A percentile compares a stretch with the other conserved stretches of the same genome.
These are phyloP conservation scores for Dioszegia crocea DNA, from an alignment of 768 basidiomycete species.

Conservation along the genomic window DNA sequence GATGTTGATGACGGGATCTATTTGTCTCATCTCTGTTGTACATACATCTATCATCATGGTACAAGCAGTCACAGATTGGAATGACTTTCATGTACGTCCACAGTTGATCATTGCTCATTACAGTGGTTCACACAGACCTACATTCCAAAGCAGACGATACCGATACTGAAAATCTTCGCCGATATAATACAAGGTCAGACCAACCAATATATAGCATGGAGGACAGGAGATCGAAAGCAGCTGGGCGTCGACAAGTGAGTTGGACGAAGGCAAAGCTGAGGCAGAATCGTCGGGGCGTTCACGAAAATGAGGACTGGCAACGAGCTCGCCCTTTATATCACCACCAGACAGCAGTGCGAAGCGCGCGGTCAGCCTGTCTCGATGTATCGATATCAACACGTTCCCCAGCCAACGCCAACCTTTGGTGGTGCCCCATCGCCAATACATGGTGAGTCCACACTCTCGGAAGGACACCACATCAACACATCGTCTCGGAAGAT, in stretches of 20 bases:
- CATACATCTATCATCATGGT: neutral
- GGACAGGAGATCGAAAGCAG: constrained; percentile 27
- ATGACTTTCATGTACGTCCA: constrained; percentile 28
- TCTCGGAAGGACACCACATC: too few species aligned
- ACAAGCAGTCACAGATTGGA: constrained; percentile 23
- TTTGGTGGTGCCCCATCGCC: constrained; percentile 31
- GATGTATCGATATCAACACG: constrained; percentile 1
- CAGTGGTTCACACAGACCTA: constrained; percentile 34
- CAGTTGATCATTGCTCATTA: neutral
- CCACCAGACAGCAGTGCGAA: constrained; percentile 25
- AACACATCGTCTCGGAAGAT: too few species aligned
- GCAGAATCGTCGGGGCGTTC: constrained; percentile 26
- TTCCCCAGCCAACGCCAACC: constrained; percentile 19
- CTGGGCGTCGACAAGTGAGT: constrained; percentile 26
- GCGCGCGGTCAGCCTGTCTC: constrained; percentile 13
- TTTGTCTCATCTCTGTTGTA: neutral
- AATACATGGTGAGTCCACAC: neutral
- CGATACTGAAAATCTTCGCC: constrained; percentile 19
- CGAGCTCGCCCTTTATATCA: constrained; percentile 10
- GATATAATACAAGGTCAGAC: constrained; percentile 12
- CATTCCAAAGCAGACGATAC: constrained; percentile 28
- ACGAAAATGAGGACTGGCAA: constrained; percentile 15
- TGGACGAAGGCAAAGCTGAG: neutral
- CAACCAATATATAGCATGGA: constrained; percentile 5
- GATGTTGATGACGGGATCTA: constrained; percentile 2